phyloP scores from a whole-genome alignment of 2,329 filamentous ascomycete genomes.

The Ceratocystis variospora region DNA sequence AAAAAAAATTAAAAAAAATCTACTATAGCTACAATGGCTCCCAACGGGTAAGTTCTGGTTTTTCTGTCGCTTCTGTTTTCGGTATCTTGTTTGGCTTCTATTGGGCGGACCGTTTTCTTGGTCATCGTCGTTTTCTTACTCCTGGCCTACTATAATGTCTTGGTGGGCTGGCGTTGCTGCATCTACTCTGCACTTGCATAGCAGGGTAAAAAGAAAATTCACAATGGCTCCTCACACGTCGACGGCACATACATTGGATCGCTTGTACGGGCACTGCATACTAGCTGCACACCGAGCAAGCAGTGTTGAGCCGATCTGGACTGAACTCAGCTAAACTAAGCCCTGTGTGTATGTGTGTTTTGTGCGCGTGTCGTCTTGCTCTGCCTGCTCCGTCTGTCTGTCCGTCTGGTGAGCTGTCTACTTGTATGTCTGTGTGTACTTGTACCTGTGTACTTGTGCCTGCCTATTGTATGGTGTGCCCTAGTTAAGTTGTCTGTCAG shows the following conservation, averaged over 20 bases:
- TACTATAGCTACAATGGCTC: slow-evolving; percentile 2
- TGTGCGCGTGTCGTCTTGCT: background rate
- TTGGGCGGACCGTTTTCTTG: background rate
- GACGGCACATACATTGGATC: background rate
- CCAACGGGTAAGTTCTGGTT: slow-evolving; percentile 13
- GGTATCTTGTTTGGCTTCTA: background rate
- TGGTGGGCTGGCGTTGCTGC: background rate
- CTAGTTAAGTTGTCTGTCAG: too few species aligned
- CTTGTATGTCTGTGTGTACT: background rate
- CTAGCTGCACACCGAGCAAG: background rate
- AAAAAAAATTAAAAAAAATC: background rate
- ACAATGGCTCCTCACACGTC: background rate
- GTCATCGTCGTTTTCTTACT: background rate
- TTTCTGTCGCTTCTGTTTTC: background rate
- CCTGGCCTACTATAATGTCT: background rate
- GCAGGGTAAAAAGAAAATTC: background rate
- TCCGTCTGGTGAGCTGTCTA: background rate
- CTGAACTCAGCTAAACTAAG: background rate
- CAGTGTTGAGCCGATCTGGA: too few species aligned
- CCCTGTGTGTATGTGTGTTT: background rate
- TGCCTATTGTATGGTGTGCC: too few species aligned
- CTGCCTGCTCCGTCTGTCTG: background rate
- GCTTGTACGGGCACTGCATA: background rate
- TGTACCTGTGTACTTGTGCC: too few species aligned
- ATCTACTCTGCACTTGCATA: background rate